Base-by-base conservation (phyloP, 352 stramenopile species). In the Pythium pectinolyticum region DNA sequence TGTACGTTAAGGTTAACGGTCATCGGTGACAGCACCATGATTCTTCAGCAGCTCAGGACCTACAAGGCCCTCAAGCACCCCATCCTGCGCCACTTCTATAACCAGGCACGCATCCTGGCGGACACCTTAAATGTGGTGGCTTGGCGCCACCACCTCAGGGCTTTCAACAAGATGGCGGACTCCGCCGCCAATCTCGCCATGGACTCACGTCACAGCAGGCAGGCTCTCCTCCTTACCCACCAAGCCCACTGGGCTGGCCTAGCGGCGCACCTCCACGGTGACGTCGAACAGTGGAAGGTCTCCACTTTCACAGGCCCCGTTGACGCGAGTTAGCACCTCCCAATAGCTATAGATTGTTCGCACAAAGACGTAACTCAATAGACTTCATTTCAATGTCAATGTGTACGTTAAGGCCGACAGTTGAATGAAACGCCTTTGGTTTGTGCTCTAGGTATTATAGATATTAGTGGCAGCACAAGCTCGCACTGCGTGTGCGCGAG, bases 1-100 rank as follows among this genome's bases (percentile, higher is more conserved):
- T 76, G 1, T 76, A 57, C 32, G 49, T 57, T 17, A 74, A 70
- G 43, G 20, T 67, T 30, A 54, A 74, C 22, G 4, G 51, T 47
- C 12, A 58, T 58, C 17, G 51, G 51, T 24, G 51, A 58, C 37
- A 58, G 51, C 34, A 32, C n/a, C 2, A 20, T 58, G n/a, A 58
- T 58, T 10, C 19, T 58, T 10, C 12, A 57, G 7, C 49, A 3
- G 20, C 52, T 73, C 52, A 49, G 70, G 31, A 24, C 34, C 5
- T 24, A 25, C 0, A 20, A n/a, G 19, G 6, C 51, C 9, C 51
- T 34, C 7, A n/a, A 14, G 5, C 2, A 28, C 10, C 32, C n/a
- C 7, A 11, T 22, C 12, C 51, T 58, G 14, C 32, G 32, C 9
- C 51, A 5, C 19, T 14, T 48, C 12, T 47, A 56, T 28, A n/a